Evolutionary conservation across 129 eudicot genomes (phyloP).

Genomic region (Flaveria robusta): DNA sequence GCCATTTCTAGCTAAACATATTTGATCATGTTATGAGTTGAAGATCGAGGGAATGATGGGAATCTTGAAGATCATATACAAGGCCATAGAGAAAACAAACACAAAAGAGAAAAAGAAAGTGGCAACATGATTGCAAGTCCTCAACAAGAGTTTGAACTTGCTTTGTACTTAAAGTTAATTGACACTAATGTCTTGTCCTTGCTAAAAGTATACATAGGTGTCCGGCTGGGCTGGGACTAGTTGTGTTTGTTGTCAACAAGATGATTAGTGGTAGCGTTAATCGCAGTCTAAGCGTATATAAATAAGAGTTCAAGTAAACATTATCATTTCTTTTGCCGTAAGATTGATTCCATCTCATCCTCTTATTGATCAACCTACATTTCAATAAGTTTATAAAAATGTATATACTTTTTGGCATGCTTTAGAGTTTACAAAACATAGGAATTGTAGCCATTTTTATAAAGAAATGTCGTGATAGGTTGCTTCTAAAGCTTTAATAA

Average conservation of each 20-base stretch:
- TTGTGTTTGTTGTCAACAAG: background rate
- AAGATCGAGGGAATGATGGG: constrained; percentile 12
- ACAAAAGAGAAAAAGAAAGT: constrained; percentile 11
- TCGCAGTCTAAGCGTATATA: background rate
- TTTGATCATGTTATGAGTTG: background rate
- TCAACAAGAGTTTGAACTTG: constrained; percentile 19
- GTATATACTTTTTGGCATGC: background rate
- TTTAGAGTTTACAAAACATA: background rate
- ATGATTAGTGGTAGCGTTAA: background rate
- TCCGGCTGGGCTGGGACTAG: background rate
- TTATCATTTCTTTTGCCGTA: background rate
- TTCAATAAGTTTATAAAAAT: background rate
- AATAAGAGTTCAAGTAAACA: too few relatives aligned
- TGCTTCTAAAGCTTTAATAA: background rate
- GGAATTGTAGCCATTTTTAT: background rate
- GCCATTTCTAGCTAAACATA: background rate
- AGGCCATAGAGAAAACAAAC: constrained; percentile 16
- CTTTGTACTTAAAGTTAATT: constrained; percentile 26
- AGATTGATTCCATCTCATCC: background rate
- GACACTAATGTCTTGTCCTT: constrained; percentile 9
- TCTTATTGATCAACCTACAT: background rate
- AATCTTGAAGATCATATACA: constrained; percentile 36
- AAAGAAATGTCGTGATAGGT: background rate
- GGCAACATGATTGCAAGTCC: constrained; percentile 6
- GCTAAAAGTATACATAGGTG: background rate